Base-by-base conservation (phyloP, 2,329 filamentous ascomycete species). In the Alternaria rosae region DNA sequence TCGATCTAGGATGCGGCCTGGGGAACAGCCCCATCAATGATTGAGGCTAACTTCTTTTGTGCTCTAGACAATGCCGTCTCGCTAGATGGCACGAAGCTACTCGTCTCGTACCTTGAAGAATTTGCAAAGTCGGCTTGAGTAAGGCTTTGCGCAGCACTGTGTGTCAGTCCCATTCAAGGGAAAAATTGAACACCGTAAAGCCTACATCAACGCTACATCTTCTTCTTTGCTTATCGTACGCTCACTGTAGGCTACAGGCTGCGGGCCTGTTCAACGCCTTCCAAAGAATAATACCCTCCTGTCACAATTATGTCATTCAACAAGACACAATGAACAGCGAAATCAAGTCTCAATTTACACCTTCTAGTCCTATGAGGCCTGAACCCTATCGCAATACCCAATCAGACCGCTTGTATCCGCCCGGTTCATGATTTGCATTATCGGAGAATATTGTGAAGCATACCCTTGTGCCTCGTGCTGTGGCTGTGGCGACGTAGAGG, bases 1-100 rank as follows among this genome's bases (percentile, higher is more conserved):
- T 42, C 23, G 32, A 59, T 23, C 58, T 54, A 57, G 54, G 48
- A 54, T 60, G n/a, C 26, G 23, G 43, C 48, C 56, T 21, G 54
- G 42, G 44, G 38, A 51, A 57, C 35, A 54, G 12, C 62, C 58
- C 28, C 30, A 17, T 35, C 55, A 32, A 52, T 1, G 21, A 35
- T 57, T 48, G 55, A 66, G 68, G 68, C 71, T 68, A 66, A 64
- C 52, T 44, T 30, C 8, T 57, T 69, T 54, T 48, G 69, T 63
- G 20, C 54, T 23, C 60, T 65, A 82, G 81, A 97, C 82, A 97
- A 97, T 81, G 91, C 92, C 2, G 89, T 97, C 43, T 80, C 91
- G 0, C 75, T 90, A 0, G 86, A 87, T 42, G 89, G 87, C 0
- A 89, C 88, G 0, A 83, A 91, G 79, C 90, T 90, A 79, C 83